Evolutionary conservation across 768 basidiomycete species (phyloP).

Genomic region (Flagelloscypha sp.): DNA sequence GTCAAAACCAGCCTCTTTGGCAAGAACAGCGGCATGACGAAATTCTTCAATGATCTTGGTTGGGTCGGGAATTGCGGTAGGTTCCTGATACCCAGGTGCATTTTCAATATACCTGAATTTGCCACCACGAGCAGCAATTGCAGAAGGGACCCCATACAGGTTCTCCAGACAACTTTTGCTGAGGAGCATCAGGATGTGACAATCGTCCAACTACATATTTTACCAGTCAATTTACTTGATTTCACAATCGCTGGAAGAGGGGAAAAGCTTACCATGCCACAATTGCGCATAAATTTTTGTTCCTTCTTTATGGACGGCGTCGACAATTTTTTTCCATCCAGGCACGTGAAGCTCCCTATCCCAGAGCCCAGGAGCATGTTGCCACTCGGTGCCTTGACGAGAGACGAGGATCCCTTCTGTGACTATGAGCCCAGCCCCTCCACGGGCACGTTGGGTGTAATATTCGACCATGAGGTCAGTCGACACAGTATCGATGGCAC

Average conservation of each 20-base stretch:
- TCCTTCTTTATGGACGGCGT: constrained; percentile 24
- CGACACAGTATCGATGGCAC: constrained; percentile 22
- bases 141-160: constrained; percentile 20
- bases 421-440: constrained; percentile 27
- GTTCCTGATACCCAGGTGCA: constrained; percentile 19
- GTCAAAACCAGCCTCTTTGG: constrained; percentile 48
- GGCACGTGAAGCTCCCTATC: constrained; percentile 16
- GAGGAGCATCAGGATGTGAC: constrained; percentile 19
- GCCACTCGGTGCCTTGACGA: constrained; percentile 20
- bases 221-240: no score
- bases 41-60: constrained; percentile 27
- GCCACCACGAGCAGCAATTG: constrained; percentile 18
- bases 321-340: constrained; percentile 21
- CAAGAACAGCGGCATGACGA: constrained; percentile 37
- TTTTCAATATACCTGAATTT: constrained; percentile 17
- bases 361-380: constrained; percentile 21
- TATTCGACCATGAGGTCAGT: constrained; percentile 28
- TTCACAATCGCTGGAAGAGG: neutral
- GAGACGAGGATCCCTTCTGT: constrained; percentile 18
- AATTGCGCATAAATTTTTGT: constrained; percentile 22
- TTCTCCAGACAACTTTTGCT: constrained; percentile 20
- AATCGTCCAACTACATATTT: constrained; percentile 20
- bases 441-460: constrained; percentile 28
- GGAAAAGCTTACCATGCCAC: constrained; percentile 15
- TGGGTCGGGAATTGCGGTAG: constrained; percentile 36